Percentiles rank a stretch among this genome's conserved stretches.
Conservation (phyloP, 208 protist species). For the Wallacemonas sp. region DNA sequence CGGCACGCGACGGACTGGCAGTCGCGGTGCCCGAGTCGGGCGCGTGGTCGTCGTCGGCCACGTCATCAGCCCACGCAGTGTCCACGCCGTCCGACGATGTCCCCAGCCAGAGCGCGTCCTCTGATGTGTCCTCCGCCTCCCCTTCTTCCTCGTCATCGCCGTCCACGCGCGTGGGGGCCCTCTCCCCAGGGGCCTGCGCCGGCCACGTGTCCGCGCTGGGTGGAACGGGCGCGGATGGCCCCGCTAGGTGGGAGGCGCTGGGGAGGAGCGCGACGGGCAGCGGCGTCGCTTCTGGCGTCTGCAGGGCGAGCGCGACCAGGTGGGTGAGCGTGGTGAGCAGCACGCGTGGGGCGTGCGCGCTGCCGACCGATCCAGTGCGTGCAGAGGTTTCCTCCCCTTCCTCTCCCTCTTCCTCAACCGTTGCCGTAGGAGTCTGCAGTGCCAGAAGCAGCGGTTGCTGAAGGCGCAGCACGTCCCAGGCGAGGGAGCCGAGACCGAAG, state of each 20-base stretch:
- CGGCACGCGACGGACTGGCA: too few relatives aligned
- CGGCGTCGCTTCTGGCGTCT: slow-evolving; percentile 30
- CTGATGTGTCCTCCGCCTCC: too few relatives aligned
- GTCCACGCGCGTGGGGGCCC: too few relatives aligned
- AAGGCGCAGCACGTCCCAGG: slow-evolving; percentile 53
- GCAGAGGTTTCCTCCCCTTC: too few relatives aligned
- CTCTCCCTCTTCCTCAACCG: neutral
- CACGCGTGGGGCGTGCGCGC: neutral
- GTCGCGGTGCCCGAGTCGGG: too few relatives aligned
- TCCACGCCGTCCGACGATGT: too few relatives aligned
- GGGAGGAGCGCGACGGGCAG: slow-evolving; percentile 19
- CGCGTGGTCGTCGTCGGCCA: too few relatives aligned
- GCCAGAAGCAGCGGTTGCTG: slow-evolving; percentile 34
- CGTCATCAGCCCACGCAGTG: too few relatives aligned
- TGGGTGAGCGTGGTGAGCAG: slow-evolving; percentile 34
- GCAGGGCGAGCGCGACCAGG: slow-evolving; percentile 28
- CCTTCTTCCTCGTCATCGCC: too few relatives aligned
- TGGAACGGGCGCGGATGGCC: neutral
- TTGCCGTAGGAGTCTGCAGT: neutral
- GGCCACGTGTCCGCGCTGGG: neutral
- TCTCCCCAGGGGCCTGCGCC: neutral
- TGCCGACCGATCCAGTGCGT: neutral
- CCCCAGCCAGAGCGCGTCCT: too few relatives aligned
- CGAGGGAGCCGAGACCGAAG: slow-evolving; percentile 70
- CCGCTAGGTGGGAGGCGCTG: slow-evolving; percentile 15